Conservation (phyloP, 2,329 filamentous ascomycete genomes). For the Coniochaeta sp. region DNA sequence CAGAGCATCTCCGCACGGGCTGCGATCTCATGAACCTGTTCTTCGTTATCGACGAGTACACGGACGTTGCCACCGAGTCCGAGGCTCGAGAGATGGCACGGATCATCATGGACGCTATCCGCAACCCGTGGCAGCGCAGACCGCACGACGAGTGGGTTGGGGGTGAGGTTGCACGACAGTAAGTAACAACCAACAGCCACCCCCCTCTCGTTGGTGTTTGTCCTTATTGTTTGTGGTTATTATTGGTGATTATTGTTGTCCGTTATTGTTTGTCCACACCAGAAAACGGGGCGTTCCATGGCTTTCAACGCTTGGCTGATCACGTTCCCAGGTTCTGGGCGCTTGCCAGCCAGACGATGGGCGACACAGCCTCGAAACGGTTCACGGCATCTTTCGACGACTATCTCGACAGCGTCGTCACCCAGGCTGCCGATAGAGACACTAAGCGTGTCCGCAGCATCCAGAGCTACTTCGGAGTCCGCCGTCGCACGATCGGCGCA, state of each 20-base stretch:
- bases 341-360: slow-evolving; percentile 8
- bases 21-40: slow-evolving; percentile 20
- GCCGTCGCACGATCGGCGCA: slow-evolving; percentile 17
- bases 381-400: slow-evolving; percentile 15
- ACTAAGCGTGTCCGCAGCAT: slow-evolving; percentile 11
- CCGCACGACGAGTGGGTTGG: slow-evolving; percentile 12
- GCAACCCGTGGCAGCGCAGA: slow-evolving; percentile 9
- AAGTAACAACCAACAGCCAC: slow-evolving; percentile 5
- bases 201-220: too few species aligned
- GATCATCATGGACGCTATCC: slow-evolving; percentile 13
- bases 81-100: slow-evolving; percentile 6
- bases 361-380: slow-evolving; percentile 11
- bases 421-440: slow-evolving; percentile 15
- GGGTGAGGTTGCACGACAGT: slow-evolving; percentile 16
- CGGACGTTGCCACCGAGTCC: slow-evolving; percentile 7
- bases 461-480: slow-evolving; percentile 15
- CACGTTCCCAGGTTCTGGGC: slow-evolving; percentile 16
- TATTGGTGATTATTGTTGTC: too few species aligned
- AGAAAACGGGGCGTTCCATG: not conserved
- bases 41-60: slow-evolving; percentile 17
- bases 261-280: not conserved
- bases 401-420: slow-evolving; percentile 15
- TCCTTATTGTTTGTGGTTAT: too few species aligned
- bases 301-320: not conserved
- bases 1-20: slow-evolving; percentile 8